Evolutionary conservation across 495 filamentous ascomycete species (phyloP).

Genomic region (Neurospora sp.): DNA sequence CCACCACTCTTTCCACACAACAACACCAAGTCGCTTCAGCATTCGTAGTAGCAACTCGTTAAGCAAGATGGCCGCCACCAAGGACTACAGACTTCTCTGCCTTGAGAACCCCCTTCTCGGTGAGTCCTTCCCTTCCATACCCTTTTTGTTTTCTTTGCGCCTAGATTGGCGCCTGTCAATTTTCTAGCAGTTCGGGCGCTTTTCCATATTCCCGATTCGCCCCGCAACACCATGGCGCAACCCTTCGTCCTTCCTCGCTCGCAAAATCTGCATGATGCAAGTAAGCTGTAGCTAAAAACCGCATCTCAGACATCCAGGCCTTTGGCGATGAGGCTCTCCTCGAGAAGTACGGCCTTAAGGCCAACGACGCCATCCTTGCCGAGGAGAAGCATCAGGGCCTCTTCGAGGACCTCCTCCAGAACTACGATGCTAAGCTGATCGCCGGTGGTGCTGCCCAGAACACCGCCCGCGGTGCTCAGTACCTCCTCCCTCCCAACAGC

Average conservation of each 20-base stretch:
- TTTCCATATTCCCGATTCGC: neutral
- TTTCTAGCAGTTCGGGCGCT: neutral
- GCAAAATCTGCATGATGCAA: neutral
- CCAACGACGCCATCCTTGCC: conserved; percentile 95
- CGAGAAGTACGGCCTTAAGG: conserved; percentile 84
- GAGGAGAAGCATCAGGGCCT: conserved; percentile 79
- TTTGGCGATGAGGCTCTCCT: conserved; percentile 71
- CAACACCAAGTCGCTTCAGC: conserved; percentile 7
- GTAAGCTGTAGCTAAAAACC: neutral
- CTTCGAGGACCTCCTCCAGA: conserved; percentile 84
- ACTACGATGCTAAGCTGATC: conserved; percentile 84
- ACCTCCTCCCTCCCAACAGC: conserved; percentile 78
- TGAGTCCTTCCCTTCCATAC: conserved; percentile 27
- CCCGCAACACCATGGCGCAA: neutral
- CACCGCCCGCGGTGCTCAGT: conserved; percentile 93
- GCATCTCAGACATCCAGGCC: conserved; percentile 73
- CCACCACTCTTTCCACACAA: conserved; percentile 12
- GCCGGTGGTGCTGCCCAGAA: conserved; percentile 97
- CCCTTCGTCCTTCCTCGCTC: neutral
- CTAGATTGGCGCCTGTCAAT: neutral
- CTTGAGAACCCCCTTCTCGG: conserved; percentile 95
- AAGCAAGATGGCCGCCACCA: conserved; percentile 55
- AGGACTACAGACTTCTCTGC: conserved; percentile 76
- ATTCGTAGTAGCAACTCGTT: conserved; percentile 4
- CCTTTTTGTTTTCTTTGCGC: conserved; percentile 5